Base-by-base conservation (phyloP, 2,329 filamentous ascomycete genomes). In the Penicillium crustosum region DNA sequence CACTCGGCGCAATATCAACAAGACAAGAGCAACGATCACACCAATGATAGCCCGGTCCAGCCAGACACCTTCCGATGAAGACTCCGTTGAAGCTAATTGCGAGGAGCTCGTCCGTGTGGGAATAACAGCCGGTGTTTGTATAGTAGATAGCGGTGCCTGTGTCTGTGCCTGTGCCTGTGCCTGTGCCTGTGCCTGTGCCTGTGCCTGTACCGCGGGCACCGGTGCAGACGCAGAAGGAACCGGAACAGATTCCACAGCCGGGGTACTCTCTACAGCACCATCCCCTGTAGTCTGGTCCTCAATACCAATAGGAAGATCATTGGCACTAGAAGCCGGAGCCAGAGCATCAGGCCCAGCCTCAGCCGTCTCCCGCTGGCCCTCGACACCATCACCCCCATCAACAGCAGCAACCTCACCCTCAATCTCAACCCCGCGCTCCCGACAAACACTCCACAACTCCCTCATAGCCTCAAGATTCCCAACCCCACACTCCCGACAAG, bases 11-110 rank as follows among this genome's bases (percentile, higher is more conserved):
- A 84, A 62, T 4, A 96, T 78, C 79, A 96, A 84, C 23, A 90
- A 84, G 4, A 87, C 78, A 21, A 96, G 77, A 27, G 89, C 79
- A 15, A 90, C 81, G 0, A 90, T 79, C 19, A 96, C 75, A 7
- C 85, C 88, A 23, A 88, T 85, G 63, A 96, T 96, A 38, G 88
- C 83, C 61, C 90, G 85, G 73, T 96, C 93, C 19, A 96, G 81
- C 89, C 91, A 96, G 13, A 86, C 77, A 2, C 87, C 84, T 17
- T 90, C 83, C 2, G 62, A 49, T 17, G 53, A 12, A n/a, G 59
- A 43, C 21, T 53, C 45, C n/a, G 49, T 45, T 13, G 42, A 31
- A 31, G 53, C 27, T 10, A 25, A 13, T 13, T 56, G 39, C 31
- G 56, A 10, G 38, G 63, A 19, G 17, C 31, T 36, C 17, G 49